Evolutionary conservation across 2,329 filamentous ascomycete genomes (phyloP), one percentile per base, ranked within the genome.

Genomic region (Verticillium klebahnii): DNA sequence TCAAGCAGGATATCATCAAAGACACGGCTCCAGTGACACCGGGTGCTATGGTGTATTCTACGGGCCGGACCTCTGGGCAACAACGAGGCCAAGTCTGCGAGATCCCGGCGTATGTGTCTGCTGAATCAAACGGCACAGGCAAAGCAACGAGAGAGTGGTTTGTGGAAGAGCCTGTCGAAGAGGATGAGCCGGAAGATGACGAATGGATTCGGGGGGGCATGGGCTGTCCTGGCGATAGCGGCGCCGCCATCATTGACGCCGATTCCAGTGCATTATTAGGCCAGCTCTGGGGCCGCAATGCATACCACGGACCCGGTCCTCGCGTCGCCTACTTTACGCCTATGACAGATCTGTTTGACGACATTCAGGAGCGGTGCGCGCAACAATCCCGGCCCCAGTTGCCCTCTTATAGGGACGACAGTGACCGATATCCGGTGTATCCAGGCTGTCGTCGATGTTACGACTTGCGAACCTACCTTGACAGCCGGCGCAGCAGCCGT

Each of bases 101-200:
- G 63, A 71, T 77, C 0, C 78, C 78, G 1, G 77, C 77, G 1
- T 78, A 80, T 55, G 69, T 80, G 1, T 73, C 73, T 14, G 75
- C 74, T 2, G 66, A 68, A 0, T 69, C 69, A 12, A 80, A 79
- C 55, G 75, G 76, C 5, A 80, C 78, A 0, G 71, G 72, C 2
- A 79, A 75, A 59, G 73, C 74, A 2, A 80, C 78, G 4, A 70
- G 78, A 6, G 78, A 80, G 66, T 80, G 78, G 78, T 80, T 76
- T 60, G 69, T 80, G 23, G 78, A 80, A 64, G 76, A 79, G 62
- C 73, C 75, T 2, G 70, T 67, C 32, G 64, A 70, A 0, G 69
- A 67, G n/a, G 75, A 77, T 11, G 65, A 78, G 54, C 77, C 79
- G 45, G 74, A 80, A 14, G 72, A 68, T 11, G 45, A 52, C 11